Percentiles rank a stretch among this genome's conserved stretches.
Evolutionary conservation across 805 yeast genomes (phyloP).

Genomic region (Starmera amethionina): DNA sequence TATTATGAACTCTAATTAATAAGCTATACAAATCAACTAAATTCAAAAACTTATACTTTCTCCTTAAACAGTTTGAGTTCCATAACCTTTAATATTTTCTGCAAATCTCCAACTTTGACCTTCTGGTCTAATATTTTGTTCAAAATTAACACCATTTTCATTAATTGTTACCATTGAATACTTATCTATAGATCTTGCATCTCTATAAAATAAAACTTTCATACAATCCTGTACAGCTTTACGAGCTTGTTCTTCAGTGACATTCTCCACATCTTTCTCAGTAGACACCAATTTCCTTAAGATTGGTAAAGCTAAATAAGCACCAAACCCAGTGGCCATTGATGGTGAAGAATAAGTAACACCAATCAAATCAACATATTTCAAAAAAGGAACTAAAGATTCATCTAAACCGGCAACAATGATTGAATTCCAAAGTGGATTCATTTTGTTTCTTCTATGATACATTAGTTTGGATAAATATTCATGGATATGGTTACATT

Average conservation of each 20-base stretch:
- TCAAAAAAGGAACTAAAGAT: constrained; percentile 60
- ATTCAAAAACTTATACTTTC: neutral
- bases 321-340: constrained; percentile 94
- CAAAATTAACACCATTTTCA: constrained; percentile 50
- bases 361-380: constrained; percentile 86
- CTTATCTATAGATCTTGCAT: constrained; percentile 86
- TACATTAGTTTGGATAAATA: constrained; percentile 80
- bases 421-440: constrained; percentile 93
- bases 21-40: neutral
- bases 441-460: constrained; percentile 82
- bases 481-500: constrained; percentile 84
- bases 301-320: constrained; percentile 87
- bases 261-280: constrained; percentile 64
- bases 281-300: constrained; percentile 74
- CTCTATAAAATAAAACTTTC: constrained; percentile 93
- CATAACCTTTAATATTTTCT: constrained; percentile 80
- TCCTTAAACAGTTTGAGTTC: constrained; percentile 45
- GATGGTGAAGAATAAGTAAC: constrained; percentile 83
- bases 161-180: constrained; percentile 72
- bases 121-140: constrained; percentile 57
- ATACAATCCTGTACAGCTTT: constrained; percentile 73
- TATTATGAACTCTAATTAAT: too few species aligned
- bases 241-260: constrained; percentile 67
- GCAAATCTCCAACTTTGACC: constrained; percentile 90
- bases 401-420: constrained; percentile 84